Percentiles rank a stretch among this genome's conserved stretches.
These are phyloP conservation scores for Amanita molliuscula DNA, from an alignment of 768 basidiomycete genomes.

Conservation along the genomic window DNA sequence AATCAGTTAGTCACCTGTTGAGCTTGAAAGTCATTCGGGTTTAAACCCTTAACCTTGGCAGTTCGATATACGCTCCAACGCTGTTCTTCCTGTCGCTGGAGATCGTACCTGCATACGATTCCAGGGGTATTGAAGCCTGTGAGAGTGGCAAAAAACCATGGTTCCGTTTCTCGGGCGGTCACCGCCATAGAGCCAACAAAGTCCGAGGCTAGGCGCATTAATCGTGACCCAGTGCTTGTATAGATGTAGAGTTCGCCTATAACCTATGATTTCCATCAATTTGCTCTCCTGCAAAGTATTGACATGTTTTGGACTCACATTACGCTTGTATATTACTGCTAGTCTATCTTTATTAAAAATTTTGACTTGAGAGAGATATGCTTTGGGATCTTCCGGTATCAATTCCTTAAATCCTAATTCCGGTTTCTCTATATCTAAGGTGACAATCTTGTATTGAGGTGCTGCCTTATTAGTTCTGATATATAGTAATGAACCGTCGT, in stretches of 20 bases:
- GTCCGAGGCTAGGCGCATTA: constrained; percentile 49
- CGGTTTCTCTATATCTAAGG: constrained; percentile 46
- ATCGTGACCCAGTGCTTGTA: constrained; percentile 37
- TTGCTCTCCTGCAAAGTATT: background rate
- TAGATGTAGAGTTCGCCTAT: constrained; percentile 75
- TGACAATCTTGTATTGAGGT: constrained; percentile 55
- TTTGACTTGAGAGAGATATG: constrained; percentile 41
- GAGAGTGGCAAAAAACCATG: constrained; percentile 55
- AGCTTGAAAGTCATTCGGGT: constrained; percentile 57
- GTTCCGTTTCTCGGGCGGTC: constrained; percentile 38
- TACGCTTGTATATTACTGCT: constrained; percentile 56
- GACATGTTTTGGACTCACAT: constrained; percentile 33
- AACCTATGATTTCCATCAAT: constrained; percentile 32
- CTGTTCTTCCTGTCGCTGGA: constrained; percentile 38
- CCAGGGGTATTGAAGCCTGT: constrained; percentile 67
- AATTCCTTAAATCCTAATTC: constrained; percentile 41
- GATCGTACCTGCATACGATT: constrained; percentile 53
- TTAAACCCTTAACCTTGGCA: constrained; percentile 49
- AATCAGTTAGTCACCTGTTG: constrained; percentile 37
- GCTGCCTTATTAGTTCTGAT: constrained; percentile 58
- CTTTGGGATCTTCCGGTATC: constrained; percentile 59
- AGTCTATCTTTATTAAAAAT: constrained; percentile 44
- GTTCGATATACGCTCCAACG: constrained; percentile 49
- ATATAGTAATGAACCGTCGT: constrained; percentile 53
- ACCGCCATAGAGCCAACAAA: constrained; percentile 58